Evolutionary conservation across 2,329 filamentous ascomycete species (phyloP).

Genomic region (Chaetomiaceae sp.): DNA sequence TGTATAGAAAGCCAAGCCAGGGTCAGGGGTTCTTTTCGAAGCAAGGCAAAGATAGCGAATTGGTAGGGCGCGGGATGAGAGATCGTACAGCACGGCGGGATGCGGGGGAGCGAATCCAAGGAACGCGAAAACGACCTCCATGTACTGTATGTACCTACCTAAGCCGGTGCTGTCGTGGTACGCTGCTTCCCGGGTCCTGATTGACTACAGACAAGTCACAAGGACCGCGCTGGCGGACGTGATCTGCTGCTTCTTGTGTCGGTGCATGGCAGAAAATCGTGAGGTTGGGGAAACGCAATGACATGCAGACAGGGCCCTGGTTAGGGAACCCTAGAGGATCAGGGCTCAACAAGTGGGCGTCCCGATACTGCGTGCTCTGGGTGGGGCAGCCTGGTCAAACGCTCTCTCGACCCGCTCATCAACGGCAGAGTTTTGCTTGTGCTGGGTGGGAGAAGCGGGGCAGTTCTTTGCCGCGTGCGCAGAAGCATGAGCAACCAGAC

Average conservation of each 20-base stretch:
- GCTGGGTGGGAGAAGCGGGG: neutral
- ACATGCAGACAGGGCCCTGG: neutral
- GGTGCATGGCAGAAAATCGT: slow-evolving; percentile 5
- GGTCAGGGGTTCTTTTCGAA: neutral
- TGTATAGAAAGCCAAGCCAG: neutral
- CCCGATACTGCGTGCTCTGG: neutral
- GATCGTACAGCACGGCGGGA: neutral
- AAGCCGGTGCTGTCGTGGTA: neutral
- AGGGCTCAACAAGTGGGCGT: slow-evolving; percentile 1
- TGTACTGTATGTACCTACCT: too few relatives aligned
- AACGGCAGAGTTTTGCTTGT: too few relatives aligned
- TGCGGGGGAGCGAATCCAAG: neutral
- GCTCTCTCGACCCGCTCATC: too few relatives aligned
- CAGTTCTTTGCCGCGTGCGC: neutral
- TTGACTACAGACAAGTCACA: neutral
- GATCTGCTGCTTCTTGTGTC: slow-evolving; percentile 6
- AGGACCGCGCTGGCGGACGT: neutral
- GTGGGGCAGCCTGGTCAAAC: neutral
- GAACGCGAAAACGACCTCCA: too few relatives aligned
- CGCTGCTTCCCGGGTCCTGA: neutral
- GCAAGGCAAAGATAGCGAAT: too few relatives aligned
- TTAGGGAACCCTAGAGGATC: neutral
- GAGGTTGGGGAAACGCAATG: slow-evolving; percentile 14
- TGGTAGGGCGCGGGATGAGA: neutral
- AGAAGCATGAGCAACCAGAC: neutral